Base-by-base conservation (phyloP, 202 grass and related monocot genomes). In the Schoenoplectus tabernaemontani region DNA sequence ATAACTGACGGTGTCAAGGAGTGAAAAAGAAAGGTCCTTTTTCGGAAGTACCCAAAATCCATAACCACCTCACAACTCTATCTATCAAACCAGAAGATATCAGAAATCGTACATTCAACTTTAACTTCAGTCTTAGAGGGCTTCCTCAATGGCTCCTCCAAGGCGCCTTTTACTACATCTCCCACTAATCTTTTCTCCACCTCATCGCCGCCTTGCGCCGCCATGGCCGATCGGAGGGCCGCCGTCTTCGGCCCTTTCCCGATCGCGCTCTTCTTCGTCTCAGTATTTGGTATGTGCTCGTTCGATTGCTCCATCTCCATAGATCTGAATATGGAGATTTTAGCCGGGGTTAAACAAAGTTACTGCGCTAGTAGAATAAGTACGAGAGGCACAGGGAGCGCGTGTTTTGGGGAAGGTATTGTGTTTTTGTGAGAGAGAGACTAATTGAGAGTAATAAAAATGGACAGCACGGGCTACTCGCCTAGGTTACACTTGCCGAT, bases 31-130 rank as follows among this genome's bases (percentile, higher is more conserved):
- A n/a, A 13, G 15, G 13, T 19, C 13, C 7, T 44, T 71, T 71
- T 43, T 46, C 17, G 4, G 24, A 42, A 44, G 2, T 23, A 20
- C 38, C 4, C 12, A n/a, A 72, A 47, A 72, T 72, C 9, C 70
- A 17, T 12, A 12, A 32, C 30, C 13, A 76, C 56, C 16, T 76
- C 22, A 5, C 43, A 30, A 22, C 38, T 11, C 24, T n/a, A 36
- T 38, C 37, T 32, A 79, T 59, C 19, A 79, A 78, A 78, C 36
- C 33, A 63, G 7, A 79, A 79, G 59, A 58, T 44, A 34, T 73
- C 15, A 24, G 57, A 63, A 79, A 79, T 46, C 77, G 43, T 79
- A 79, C 77, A 32, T 79, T 79, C 77, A 32, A 79, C 57, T 79
- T 42, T 79, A 16, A 64, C 53, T 39, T 84, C 36, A 75, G 32